Conservation (phyloP, 208 protist species). For the Acanthamoeba sp. region DNA sequence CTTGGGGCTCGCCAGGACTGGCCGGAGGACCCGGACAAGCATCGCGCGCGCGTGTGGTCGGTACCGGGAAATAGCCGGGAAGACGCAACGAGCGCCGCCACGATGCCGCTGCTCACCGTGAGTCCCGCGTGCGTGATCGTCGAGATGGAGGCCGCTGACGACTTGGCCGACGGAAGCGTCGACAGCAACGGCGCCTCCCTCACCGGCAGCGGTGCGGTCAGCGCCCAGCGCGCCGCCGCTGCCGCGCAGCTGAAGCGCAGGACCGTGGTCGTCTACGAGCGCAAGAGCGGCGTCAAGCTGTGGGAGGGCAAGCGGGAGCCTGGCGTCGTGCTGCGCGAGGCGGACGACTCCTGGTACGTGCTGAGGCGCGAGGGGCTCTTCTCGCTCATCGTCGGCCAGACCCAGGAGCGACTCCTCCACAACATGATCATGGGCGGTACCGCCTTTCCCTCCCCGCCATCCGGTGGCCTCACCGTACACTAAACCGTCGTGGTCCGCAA, state of each 20-base stretch:
- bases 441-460: background rate
- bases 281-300: slow-evolving; percentile 12
- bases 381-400: slow-evolving; percentile 21
- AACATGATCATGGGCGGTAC: slow-evolving; percentile 52
- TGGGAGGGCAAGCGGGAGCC: slow-evolving; percentile 65
- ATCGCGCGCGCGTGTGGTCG: slow-evolving; percentile 8
- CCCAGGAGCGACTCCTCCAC: background rate
- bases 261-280: background rate
- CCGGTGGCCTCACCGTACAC: too few species aligned
- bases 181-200: background rate
- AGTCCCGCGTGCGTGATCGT: background rate
- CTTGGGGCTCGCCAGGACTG: background rate
- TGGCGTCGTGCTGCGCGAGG: slow-evolving; percentile 29
- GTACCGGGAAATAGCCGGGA: background rate
- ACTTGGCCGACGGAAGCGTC: background rate
- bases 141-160: background rate
- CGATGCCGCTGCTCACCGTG: background rate
- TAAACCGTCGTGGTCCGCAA: too few species aligned
- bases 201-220: background rate
- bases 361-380: slow-evolving; percentile 38
- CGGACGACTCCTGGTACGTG: slow-evolving; percentile 46
- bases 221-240: background rate
- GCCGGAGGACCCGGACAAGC: background rate
- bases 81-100: background rate
- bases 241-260: background rate